A percentile compares a stretch with the other conserved stretches of the same genome.
Conservation (phyloP, 352 stramenopile genomes). For the Pythium phragmitis region DNA sequence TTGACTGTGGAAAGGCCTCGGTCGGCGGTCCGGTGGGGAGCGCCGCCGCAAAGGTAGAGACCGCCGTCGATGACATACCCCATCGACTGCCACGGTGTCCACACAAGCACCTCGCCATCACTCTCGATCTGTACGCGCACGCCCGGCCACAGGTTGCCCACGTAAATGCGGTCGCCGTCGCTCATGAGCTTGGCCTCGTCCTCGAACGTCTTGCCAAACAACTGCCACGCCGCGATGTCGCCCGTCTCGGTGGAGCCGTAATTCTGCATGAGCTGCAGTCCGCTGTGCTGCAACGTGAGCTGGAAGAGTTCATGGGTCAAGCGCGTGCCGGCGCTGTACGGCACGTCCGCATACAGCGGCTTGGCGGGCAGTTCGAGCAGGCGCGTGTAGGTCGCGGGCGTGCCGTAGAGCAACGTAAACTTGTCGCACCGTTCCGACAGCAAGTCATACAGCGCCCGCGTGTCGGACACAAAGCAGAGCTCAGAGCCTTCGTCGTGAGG, state of each 20-base stretch:
- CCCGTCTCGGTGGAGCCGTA: conserved; percentile 86
- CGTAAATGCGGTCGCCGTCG: conserved; percentile 44
- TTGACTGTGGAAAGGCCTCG: conserved; percentile 32
- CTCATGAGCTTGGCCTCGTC: conserved; percentile 44
- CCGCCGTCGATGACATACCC: conserved; percentile 64
- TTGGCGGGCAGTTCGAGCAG: conserved; percentile 51
- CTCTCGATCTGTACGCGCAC: conserved; percentile 47
- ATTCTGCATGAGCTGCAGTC: conserved; percentile 80
- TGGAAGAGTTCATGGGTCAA: conserved; percentile 57
- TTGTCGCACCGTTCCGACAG: conserved; percentile 36
- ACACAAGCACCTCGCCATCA: conserved; percentile 65
- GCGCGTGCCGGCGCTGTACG: conserved; percentile 70
- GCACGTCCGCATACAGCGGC: conserved; percentile 58
- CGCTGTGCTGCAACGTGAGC: conserved; percentile 51
- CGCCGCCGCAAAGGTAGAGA: conserved; percentile 43
- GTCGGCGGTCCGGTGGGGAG: conserved; percentile 59
- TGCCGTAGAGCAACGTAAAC: conserved; percentile 70
- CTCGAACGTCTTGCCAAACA: conserved; percentile 44
- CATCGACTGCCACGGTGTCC: conserved; percentile 76
- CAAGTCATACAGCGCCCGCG: conserved; percentile 47
- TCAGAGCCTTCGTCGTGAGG: conserved; percentile 58
- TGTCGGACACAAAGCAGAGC: conserved; percentile 65
- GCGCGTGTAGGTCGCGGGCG: conserved; percentile 75
- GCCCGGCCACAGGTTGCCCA: conserved; percentile 69
- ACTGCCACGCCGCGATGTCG: conserved; percentile 69